Evolutionary conservation across 805 yeast genomes (phyloP).

Genomic region (Kazachstania kunashirensis): DNA sequence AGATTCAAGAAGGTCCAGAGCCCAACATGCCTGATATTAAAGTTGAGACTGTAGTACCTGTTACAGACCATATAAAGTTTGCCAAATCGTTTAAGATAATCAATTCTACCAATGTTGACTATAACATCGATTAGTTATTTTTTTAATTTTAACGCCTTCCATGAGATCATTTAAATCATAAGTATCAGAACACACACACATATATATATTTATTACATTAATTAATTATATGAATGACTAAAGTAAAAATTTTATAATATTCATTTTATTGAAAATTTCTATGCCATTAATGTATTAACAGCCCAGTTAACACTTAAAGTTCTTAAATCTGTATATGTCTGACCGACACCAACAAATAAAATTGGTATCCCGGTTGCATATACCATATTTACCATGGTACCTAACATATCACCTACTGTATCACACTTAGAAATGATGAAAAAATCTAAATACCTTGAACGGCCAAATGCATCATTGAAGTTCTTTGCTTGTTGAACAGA

Average conservation of each 20-base stretch:
- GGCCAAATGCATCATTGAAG: constrained; percentile 89
- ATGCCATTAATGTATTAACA: constrained; percentile 71
- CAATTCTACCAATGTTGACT: constrained; percentile 25
- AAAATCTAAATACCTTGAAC: constrained; percentile 69
- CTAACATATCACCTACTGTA: constrained; percentile 93
- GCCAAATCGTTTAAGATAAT: constrained; percentile 51
- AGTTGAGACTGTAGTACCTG: constrained; percentile 60
- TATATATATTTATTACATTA: neutral
- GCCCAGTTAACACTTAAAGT: constrained; percentile 89
- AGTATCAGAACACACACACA: constrained; percentile 2
- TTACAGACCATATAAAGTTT: constrained; percentile 46
- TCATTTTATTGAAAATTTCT: constrained; percentile 6
- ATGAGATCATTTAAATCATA: too few species aligned
- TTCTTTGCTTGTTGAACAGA: constrained; percentile 92
- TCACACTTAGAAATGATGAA: constrained; percentile 92
- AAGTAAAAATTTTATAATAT: neutral
- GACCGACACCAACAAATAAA: constrained; percentile 92
- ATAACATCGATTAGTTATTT: neutral
- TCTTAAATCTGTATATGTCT: constrained; percentile 88
- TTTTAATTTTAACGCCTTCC: too few species aligned
- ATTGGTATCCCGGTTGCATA: constrained; percentile 94
- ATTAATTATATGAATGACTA: neutral
- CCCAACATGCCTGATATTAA: constrained; percentile 57
- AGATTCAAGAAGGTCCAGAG: constrained; percentile 62
- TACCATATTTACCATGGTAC: constrained; percentile 95